Conservation (phyloP, 257 asterid species). For the Avicennia marina region DNA sequence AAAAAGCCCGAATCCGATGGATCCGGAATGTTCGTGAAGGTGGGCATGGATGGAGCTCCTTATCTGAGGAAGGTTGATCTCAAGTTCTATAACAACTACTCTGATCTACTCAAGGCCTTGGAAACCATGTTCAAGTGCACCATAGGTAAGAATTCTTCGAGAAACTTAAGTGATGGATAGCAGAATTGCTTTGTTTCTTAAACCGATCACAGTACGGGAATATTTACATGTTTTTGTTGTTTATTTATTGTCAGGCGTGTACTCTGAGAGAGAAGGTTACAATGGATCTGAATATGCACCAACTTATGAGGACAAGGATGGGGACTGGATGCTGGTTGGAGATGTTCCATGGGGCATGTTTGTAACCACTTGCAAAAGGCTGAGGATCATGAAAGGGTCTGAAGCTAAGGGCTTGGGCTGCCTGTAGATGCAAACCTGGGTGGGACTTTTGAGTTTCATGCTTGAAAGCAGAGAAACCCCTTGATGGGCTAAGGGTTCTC, state of each 20-base stretch:
- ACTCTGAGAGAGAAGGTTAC: constrained; percentile 75
- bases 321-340: constrained; percentile 98
- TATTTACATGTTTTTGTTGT: not conserved
- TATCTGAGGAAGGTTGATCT: constrained; percentile 82
- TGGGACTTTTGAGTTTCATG: too few species aligned
- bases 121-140: constrained; percentile 82
- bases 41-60: constrained; percentile 99
- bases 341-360: constrained; percentile 99
- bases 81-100: constrained; percentile 51
- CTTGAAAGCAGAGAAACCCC: too few species aligned
- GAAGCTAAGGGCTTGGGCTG: constrained; percentile 72
- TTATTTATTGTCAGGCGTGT: constrained; percentile 34
- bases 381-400: constrained; percentile 73
- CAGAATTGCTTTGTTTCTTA: too few species aligned
- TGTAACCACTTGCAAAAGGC: constrained; percentile 62
- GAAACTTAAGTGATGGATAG: not conserved
- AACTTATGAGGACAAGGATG: constrained; percentile 90
- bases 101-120: constrained; percentile 62
- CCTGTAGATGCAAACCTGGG: not conserved
- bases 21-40: constrained; percentile 71
- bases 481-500: too few species aligned
- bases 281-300: constrained; percentile 70
- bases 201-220: too few species aligned
- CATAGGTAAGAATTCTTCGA: too few species aligned
- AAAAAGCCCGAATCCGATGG: constrained; percentile 47